Percentiles rank a stretch among this genome's conserved stretches.
These are phyloP conservation scores for Cystobasidium tubakii DNA, from an alignment of 768 basidiomycete species.

Conservation along the genomic window DNA sequence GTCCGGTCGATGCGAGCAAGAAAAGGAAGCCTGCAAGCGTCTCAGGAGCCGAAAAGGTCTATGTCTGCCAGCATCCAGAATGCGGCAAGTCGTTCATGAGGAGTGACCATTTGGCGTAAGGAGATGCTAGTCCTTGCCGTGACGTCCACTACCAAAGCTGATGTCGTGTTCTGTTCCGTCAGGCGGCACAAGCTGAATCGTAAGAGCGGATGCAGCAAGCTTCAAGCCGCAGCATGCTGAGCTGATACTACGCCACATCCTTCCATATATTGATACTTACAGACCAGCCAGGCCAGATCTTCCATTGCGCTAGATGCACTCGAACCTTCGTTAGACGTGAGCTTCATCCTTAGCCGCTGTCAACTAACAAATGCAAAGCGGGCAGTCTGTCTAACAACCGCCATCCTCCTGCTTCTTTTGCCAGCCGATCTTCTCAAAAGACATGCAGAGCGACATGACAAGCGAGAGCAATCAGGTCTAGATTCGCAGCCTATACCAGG, in stretches of 20 bases:
- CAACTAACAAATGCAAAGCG: not conserved
- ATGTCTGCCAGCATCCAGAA: slow-evolving; percentile 5
- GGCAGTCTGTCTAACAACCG: not conserved
- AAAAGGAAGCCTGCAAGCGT: not conserved
- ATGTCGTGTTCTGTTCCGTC: not conserved
- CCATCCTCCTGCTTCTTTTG: not conserved
- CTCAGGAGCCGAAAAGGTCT: not conserved
- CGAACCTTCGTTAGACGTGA: slow-evolving; percentile 26
- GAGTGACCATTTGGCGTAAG: slow-evolving; percentile 29
- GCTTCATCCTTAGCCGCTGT: not conserved
- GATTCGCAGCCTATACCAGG: slow-evolving; percentile 14
- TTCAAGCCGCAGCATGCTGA: not conserved
- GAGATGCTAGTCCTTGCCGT: not conserved
- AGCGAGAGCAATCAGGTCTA: slow-evolving; percentile 42
- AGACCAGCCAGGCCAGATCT: slow-evolving; percentile 27
- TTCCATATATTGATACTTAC: no score
- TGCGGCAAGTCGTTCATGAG: slow-evolving; percentile 28
- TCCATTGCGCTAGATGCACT: slow-evolving; percentile 21
- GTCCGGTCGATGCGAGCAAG: not conserved
- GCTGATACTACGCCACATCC: not conserved
- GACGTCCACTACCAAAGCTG: not conserved
- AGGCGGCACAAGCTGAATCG: slow-evolving; percentile 32
- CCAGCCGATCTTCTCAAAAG: slow-evolving; percentile 43
- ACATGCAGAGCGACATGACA: slow-evolving; percentile 43
- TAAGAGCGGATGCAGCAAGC: not conserved